These are phyloP conservation scores for Russula earlei DNA, from an alignment of 768 basidiomycete genomes.

Conservation along the genomic window DNA sequence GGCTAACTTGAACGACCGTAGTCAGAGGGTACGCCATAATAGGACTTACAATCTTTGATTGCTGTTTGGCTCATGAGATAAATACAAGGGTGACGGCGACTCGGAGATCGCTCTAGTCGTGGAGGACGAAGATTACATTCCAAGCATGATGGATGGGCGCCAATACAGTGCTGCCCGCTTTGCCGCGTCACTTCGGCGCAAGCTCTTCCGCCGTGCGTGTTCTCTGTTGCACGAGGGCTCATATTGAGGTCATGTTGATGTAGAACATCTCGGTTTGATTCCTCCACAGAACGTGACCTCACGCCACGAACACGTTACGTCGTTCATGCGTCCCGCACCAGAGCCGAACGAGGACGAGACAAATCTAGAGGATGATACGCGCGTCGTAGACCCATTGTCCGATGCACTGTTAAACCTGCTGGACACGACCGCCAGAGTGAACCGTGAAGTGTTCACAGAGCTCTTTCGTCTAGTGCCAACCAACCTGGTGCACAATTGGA, in stretches of 20 bases:
- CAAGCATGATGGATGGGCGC: slow-evolving; percentile 68
- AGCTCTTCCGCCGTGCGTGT: slow-evolving; percentile 63
- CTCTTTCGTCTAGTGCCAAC: slow-evolving; percentile 81
- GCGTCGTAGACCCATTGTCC: slow-evolving; percentile 72
- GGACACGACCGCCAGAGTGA: slow-evolving; percentile 63
- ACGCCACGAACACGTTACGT: slow-evolving; percentile 34
- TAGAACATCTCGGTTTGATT: slow-evolving; percentile 85
- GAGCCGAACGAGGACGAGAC: slow-evolving; percentile 59
- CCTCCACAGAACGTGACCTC: slow-evolving; percentile 50
- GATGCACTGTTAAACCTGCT: slow-evolving; percentile 51
- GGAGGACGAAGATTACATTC: slow-evolving; percentile 76
- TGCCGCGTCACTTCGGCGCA: slow-evolving; percentile 74
- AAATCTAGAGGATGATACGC: slow-evolving; percentile 42
- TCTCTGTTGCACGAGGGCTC: background rate
- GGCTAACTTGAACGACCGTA: slow-evolving; percentile 87
- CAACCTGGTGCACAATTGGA: slow-evolving; percentile 72
- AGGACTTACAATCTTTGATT: background rate
- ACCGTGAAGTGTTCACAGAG: slow-evolving; percentile 80
- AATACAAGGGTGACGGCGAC: slow-evolving; percentile 76
- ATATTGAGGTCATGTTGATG: background rate
- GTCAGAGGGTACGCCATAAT: slow-evolving; percentile 47
- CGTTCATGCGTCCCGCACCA: slow-evolving; percentile 78
- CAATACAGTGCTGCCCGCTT: slow-evolving; percentile 67
- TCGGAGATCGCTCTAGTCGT: slow-evolving; percentile 91
- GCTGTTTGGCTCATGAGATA: background rate